A percentile compares a stretch with the other conserved stretches of the same genome.
Evolutionary conservation across 2,329 filamentous ascomycete species (phyloP).

Genomic region (Graphilbum sp.): DNA sequence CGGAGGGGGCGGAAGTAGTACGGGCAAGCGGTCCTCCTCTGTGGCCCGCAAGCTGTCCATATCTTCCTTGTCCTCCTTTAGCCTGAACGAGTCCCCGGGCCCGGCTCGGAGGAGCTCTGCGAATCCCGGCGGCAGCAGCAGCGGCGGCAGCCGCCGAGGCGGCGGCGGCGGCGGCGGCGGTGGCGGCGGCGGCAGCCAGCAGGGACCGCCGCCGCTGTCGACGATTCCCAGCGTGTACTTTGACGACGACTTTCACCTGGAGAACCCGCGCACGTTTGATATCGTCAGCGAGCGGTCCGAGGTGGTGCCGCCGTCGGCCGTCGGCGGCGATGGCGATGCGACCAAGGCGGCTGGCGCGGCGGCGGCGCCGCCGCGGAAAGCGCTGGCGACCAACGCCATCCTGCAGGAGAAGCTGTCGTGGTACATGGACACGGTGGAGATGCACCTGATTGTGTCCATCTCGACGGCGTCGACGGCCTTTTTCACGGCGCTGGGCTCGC

Average conservation of each 20-base stretch:
- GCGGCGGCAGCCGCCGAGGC: no score
- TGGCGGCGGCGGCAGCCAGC: constrained; percentile 39
- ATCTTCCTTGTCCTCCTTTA: constrained; percentile 21
- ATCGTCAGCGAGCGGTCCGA: constrained; percentile 92
- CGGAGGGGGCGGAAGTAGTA: neutral
- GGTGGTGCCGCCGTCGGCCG: constrained; percentile 55
- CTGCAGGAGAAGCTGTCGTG: constrained; percentile 95
- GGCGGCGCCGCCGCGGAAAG: constrained; percentile 54
- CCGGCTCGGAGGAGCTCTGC: constrained; percentile 24
- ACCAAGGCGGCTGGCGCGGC: constrained; percentile 23
- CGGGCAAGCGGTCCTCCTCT: constrained; percentile 17
- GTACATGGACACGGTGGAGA: constrained; percentile 99
- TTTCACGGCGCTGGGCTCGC: constrained; percentile 80
- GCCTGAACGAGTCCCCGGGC: constrained; percentile 21
- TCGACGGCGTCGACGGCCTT: constrained; percentile 92
- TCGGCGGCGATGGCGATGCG: neutral
- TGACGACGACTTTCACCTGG: constrained; percentile 84
- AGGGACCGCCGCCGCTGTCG: constrained; percentile 70
- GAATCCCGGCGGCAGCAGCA: neutral
- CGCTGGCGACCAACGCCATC: constrained; percentile 89
- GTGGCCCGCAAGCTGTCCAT: constrained; percentile 28
- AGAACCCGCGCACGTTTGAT: constrained; percentile 92
- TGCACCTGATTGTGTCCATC: constrained; percentile 91
- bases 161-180: constrained; percentile 11
- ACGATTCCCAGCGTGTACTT: constrained; percentile 92